phyloP scores from a whole-genome alignment of 2,329 filamentous ascomycete species.

The Cryphonectria parasitica region DNA sequence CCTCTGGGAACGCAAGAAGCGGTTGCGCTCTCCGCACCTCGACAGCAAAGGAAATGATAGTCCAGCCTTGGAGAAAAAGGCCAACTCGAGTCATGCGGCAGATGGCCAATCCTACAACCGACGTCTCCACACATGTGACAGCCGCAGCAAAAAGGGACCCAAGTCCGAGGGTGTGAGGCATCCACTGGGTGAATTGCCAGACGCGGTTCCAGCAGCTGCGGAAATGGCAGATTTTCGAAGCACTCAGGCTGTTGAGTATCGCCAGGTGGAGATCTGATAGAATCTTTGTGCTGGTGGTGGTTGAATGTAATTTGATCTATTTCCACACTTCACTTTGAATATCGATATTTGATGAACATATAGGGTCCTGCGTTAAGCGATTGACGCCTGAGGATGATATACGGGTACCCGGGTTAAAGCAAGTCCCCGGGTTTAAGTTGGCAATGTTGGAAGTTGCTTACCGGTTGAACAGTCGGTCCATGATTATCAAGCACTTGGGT shows the following conservation, averaged over 20 bases:
- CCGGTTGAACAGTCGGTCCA: neutral
- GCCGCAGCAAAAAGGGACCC: neutral
- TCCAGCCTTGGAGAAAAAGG: neutral
- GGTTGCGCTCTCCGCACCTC: neutral
- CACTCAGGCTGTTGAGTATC: neutral
- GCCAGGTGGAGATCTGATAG: neutral
- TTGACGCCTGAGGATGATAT: neutral
- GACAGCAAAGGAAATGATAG: no score
- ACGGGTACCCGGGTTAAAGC: neutral
- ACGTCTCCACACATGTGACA: no score
- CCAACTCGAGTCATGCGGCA: no score
- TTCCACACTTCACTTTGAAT: neutral
- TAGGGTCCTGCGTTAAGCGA: neutral
- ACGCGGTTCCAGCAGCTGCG: conserved; percentile 20
- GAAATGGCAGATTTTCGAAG: conserved; percentile 18
- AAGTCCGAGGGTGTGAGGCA: neutral
- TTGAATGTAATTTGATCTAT: neutral
- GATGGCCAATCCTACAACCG: neutral
- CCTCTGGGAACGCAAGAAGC: conserved; percentile 20
- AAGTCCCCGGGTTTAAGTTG: neutral
- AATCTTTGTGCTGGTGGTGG: neutral
- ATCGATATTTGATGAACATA: neutral
- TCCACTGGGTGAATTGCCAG: conserved; percentile 11
- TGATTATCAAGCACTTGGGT: neutral
- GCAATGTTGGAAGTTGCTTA: neutral